Base-by-base conservation (phyloP, 257 asterid species). In the Haberlea rhodopensis region DNA sequence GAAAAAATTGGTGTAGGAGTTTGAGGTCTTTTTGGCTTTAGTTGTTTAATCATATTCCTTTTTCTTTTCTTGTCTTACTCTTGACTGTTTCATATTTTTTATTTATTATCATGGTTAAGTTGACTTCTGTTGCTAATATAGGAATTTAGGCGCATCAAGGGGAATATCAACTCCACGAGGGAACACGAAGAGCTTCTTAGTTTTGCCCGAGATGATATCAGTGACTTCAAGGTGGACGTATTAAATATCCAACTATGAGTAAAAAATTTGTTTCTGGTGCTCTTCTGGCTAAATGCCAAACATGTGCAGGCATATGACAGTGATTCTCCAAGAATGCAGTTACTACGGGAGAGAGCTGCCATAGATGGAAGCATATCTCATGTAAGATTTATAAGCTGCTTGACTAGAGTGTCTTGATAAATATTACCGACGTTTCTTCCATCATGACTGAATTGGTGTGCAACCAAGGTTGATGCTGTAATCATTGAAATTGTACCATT, bases 161-260 rank as follows among this genome's bases (percentile, higher is more conserved):
- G 99, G 64, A 94, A 94, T 66, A 90, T 87, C 60, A 88, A 74
- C 75, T 94, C 97, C 59, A 80, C 88, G 99, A 78, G 72, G 88
- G 96, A 94, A 73, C 99, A 94, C 23, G 96, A 95, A 3, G 99
- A 94, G 77, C 99, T 90, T 70, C 96, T n/a, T 54, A 90, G 87
- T 78, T 94, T 97, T 65, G 99, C 90, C 52, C 83, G 96, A 65
- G 97, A 94, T 68, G 99, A 94, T 79, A 94, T 94, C 79, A 87
- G 87, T 67, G 99, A 94, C 75, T 90, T 68, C 79, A 94, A 90
- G 97, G 99, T 84, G 71, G 77, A 83, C 65, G 57, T 76, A 23
- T 19, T 19, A 29, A 22, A 16, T 51, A 25, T 25, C 19, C 28
- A 46, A 52, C n/a, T 60, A 31, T 45, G 24, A 23, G 34, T 10